Conservation (phyloP, 2,329 filamentous ascomycete genomes). For the Colletotrichum australisinense region DNA sequence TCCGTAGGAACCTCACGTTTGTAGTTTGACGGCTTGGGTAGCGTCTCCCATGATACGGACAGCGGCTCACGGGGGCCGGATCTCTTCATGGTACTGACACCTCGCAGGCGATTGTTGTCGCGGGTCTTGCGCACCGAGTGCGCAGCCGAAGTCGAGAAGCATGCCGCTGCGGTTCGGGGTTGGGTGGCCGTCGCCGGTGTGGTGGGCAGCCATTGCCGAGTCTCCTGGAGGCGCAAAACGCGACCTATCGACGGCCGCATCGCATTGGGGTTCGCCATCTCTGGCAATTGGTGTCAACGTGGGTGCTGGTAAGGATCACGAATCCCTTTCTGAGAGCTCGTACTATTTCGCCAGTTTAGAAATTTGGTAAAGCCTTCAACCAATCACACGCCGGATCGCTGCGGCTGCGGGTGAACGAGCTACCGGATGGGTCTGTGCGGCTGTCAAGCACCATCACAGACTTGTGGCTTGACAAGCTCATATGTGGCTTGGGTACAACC, state of each 20-base stretch:
- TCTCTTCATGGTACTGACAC: constrained; percentile 82
- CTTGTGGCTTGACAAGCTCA: neutral
- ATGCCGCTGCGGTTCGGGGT: constrained; percentile 35
- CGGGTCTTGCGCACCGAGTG: constrained; percentile 64
- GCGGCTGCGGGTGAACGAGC: constrained; percentile 30
- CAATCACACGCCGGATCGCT: constrained; percentile 11
- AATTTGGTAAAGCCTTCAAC: constrained; percentile 17
- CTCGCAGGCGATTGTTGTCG: constrained; percentile 84
- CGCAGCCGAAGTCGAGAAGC: constrained; percentile 67
- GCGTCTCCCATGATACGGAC: constrained; percentile 75
- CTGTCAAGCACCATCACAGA: neutral
- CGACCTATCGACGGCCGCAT: constrained; percentile 46
- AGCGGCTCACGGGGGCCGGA: constrained; percentile 81
- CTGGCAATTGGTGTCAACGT: constrained; percentile 28
- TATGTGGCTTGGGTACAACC: neutral
- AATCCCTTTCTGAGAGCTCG: constrained; percentile 21
- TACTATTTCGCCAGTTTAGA: constrained; percentile 31
- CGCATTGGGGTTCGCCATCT: constrained; percentile 44
- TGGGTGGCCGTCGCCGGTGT: neutral
- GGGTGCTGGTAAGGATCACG: constrained; percentile 21
- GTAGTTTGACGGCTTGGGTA: constrained; percentile 79
- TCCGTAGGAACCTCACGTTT: constrained; percentile 71
- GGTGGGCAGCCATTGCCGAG: constrained; percentile 15
- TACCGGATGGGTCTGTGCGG: neutral
- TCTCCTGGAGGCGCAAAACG: constrained; percentile 38